These are phyloP conservation scores for Spiraea crenata DNA, from an alignment of 331 rosid genomes.

Conservation along the genomic window DNA sequence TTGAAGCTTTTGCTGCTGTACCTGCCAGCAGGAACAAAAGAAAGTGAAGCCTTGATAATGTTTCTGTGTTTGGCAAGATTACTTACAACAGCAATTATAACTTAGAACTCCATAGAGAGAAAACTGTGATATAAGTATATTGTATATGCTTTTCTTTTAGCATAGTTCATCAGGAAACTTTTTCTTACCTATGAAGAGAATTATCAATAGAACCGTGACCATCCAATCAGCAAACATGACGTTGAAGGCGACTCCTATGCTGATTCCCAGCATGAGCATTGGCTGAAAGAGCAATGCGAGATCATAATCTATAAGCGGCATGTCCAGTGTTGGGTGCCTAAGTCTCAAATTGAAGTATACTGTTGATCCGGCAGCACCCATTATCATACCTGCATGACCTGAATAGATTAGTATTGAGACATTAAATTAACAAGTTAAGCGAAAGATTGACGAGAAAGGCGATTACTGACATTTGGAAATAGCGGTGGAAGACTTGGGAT, in stretches of 20 bases:
- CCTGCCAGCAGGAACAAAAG: constrained; percentile 32
- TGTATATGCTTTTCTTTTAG: background rate
- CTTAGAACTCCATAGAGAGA: background rate
- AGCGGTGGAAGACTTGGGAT: constrained; percentile 79
- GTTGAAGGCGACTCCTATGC: constrained; percentile 84
- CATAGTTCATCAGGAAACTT: too few relatives aligned
- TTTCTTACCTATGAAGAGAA: constrained; percentile 57
- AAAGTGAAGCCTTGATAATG: background rate
- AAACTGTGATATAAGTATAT: too few relatives aligned
- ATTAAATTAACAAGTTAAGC: background rate
- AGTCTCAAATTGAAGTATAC: constrained; percentile 72
- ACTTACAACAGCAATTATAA: too few relatives aligned
- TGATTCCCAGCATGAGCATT: constrained; percentile 81
- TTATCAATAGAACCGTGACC: constrained; percentile 76
- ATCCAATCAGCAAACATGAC: constrained; percentile 95
- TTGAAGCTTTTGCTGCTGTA: constrained; percentile 67
- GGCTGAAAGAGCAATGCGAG: constrained; percentile 82
- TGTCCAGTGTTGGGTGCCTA: constrained; percentile 71
- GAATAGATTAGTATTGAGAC: background rate
- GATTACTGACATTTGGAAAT: constrained; percentile 70
- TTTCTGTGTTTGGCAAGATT: too few relatives aligned
- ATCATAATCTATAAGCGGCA: constrained; percentile 77
- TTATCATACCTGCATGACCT: constrained; percentile 62
- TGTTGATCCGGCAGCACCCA: constrained; percentile 81
- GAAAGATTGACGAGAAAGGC: background rate